These are phyloP conservation scores for bread wheat (Triticum aestivum) DNA, from an alignment of 176 grass and related monocot genomes.

Conservation along the genomic window IWGSC_CS_RefSeq_v2.1 NC_057800.1:229690309-229690808, in stretches of 20 bases:
- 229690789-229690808: slow-evolving; percentile 15
- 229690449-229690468: slow-evolving; percentile 89
- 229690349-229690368: neutral
- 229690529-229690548: neutral
- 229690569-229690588: neutral
- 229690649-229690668: too few relatives aligned
- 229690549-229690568: slow-evolving; percentile 2
- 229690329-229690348: slow-evolving; percentile 15
- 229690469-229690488: slow-evolving; percentile 49
- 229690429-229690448: slow-evolving; percentile 97
- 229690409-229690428: neutral
- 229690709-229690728: slow-evolving; percentile 4
- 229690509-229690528: neutral
- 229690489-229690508: slow-evolving; percentile 24
- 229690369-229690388: neutral
- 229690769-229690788: neutral
- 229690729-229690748: neutral
- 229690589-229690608: slow-evolving; percentile 6
- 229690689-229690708: too few relatives aligned
- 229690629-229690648: neutral
- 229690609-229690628: neutral
- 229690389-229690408: slow-evolving; percentile 1
- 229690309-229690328: neutral
- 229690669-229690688: too few relatives aligned
- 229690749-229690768: neutral